Conservation (phyloP, 805 yeast genomes). For the Ogataea philodendri region DNA sequence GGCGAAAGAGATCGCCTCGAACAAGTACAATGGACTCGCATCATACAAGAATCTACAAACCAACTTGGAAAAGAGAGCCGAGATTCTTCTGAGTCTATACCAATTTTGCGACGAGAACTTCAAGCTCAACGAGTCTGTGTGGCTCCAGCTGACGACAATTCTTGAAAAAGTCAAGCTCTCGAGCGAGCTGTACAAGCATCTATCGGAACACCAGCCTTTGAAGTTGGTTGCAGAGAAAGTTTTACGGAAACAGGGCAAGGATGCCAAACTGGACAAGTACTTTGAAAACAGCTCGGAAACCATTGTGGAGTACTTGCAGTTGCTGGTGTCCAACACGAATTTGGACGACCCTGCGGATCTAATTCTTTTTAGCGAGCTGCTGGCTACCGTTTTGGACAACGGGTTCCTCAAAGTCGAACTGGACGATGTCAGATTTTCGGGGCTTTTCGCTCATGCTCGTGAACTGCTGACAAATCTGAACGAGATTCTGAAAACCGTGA, state of each 20-base stretch:
- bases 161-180: conserved; percentile 22
- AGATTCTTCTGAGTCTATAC: conserved; percentile 22
- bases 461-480: conserved; percentile 22
- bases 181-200: conserved; percentile 14
- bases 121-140: conserved; percentile 10
- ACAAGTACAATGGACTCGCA: conserved; percentile 55
- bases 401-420: conserved; percentile 23
- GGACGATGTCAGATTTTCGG: conserved; percentile 13
- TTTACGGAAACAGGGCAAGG: conserved; percentile 2
- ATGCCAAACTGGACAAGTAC: conserved; percentile 8
- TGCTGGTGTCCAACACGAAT: conserved; percentile 3
- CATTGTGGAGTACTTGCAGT: conserved; percentile 10
- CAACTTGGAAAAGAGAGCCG: conserved; percentile 50
- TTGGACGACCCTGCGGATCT: conserved; percentile 14
- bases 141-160: conserved; percentile 15
- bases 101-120: conserved; percentile 25
- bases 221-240: conserved; percentile 2
- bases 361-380: conserved; percentile 11
- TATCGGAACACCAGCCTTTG: conserved; percentile 1
- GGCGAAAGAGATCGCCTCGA: conserved; percentile 53
- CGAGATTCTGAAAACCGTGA: conserved; percentile 17
- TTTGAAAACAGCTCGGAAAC: conserved; percentile 7
- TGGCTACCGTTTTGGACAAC: conserved; percentile 13
- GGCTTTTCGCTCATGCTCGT: conserved; percentile 16
- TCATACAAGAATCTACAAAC: conserved; percentile 48